Evolutionary conservation across 2,329 filamentous ascomycete species (phyloP).

Genomic region (Sphaerulina vaccinii): DNA sequence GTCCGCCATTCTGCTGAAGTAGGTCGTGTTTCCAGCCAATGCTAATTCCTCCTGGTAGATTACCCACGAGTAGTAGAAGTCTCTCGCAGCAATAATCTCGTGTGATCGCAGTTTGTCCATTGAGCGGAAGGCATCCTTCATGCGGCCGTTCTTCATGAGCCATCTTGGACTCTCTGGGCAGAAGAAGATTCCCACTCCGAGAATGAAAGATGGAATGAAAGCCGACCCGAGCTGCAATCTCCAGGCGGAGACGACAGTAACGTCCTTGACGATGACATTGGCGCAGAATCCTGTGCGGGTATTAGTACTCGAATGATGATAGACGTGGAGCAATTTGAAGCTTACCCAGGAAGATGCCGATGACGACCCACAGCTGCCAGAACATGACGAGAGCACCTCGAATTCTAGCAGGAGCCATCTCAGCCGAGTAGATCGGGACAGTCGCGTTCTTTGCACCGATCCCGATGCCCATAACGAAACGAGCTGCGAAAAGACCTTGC

Average conservation of each 20-base stretch:
- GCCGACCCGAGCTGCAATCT: constrained; percentile 67
- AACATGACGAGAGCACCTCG: constrained; percentile 72
- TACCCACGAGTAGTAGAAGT: constrained; percentile 53
- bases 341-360: constrained; percentile 57
- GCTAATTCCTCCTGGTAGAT: constrained; percentile 38
- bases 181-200: constrained; percentile 37
- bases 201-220: constrained; percentile 47
- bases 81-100: constrained; percentile 55
- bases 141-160: constrained; percentile 50
- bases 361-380: constrained; percentile 66
- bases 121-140: constrained; percentile 49
- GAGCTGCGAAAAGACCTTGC: constrained; percentile 61
- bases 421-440: constrained; percentile 45
- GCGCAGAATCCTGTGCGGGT: constrained; percentile 51
- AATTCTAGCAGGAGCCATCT: constrained; percentile 52
- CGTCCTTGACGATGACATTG: constrained; percentile 62
- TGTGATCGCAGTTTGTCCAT: constrained; percentile 51
- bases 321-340: neutral
- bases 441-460: constrained; percentile 46
- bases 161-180: constrained; percentile 49
- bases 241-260: constrained; percentile 59
- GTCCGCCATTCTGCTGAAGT: constrained; percentile 47
- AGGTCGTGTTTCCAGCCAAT: constrained; percentile 41
- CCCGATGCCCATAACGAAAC: constrained; percentile 68
- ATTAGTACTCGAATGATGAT: neutral